These are phyloP conservation scores for Leccinum fallax DNA, from an alignment of 1,284 basidiomycete genomes.

Conservation along the genomic window DNA sequence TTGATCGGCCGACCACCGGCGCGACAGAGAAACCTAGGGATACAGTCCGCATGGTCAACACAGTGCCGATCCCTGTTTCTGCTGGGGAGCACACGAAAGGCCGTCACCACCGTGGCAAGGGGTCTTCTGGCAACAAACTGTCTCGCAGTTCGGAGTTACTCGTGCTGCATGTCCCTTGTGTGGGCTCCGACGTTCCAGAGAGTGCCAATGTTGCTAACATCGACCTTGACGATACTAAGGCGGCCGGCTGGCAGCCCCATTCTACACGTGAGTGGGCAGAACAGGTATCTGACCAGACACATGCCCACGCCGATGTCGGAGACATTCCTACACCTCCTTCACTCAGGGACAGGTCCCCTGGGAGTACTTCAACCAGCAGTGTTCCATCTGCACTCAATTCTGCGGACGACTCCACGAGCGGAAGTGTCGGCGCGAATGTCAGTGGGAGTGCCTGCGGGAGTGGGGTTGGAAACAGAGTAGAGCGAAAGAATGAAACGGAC, in stretches of 20 bases:
- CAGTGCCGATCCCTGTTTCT: slow-evolving; percentile 31
- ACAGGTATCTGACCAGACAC: slow-evolving; percentile 30
- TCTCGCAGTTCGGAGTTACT: slow-evolving; percentile 25
- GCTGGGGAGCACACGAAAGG: slow-evolving; percentile 31
- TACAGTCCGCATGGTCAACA: slow-evolving; percentile 18
- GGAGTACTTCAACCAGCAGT: slow-evolving; percentile 29
- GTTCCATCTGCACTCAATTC: slow-evolving; percentile 27
- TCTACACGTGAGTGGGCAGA: slow-evolving; percentile 38
- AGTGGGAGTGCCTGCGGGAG: slow-evolving; percentile 14
- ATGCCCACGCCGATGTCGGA: slow-evolving; percentile 6
- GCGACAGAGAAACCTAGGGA: slow-evolving; percentile 3
- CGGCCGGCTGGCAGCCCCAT: slow-evolving; percentile 34
- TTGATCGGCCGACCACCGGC: slow-evolving; percentile 21
- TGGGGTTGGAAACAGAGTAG: slow-evolving; percentile 4
- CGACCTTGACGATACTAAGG: slow-evolving; percentile 44
- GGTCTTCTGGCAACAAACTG: slow-evolving; percentile 9
- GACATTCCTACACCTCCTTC: slow-evolving; percentile 5
- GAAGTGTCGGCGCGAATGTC: slow-evolving; percentile 13
- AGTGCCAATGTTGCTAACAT: slow-evolving; percentile 21
- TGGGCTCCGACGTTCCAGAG: slow-evolving; percentile 11
- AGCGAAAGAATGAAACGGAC: slow-evolving; percentile 12
- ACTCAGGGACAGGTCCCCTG: slow-evolving; percentile 26
- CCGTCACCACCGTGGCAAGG: slow-evolving; percentile 8
- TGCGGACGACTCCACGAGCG: slow-evolving; percentile 27
- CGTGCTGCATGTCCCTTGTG: slow-evolving; percentile 37